Evolutionary conservation across 2,329 filamentous ascomycete genomes (phyloP), one percentile per base, ranked within the genome.

Genomic region (Xenoacremonium recifei): DNA sequence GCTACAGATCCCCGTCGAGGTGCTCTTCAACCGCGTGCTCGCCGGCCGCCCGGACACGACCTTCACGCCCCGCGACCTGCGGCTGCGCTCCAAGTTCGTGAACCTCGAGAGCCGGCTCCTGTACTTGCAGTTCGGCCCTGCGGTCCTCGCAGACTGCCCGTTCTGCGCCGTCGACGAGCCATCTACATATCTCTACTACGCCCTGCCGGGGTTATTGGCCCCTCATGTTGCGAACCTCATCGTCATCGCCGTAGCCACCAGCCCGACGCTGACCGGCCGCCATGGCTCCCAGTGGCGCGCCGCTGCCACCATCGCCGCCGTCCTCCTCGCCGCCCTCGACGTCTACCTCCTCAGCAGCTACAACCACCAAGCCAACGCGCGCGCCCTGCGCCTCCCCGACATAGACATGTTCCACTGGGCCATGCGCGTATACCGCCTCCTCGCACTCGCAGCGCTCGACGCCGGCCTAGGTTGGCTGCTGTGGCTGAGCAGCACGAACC

Each of bases 141-240:
- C 79, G 23, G 80, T 84, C 7, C 64, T 97, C 27, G 73, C 83
- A 17, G 73, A 81, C 44, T 97, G 91, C 64, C 77, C 80, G n/a
- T 96, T 95, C 70, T 96, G 91, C 76, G 74, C 70, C 37, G 68
- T 80, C n/a, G 83, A 87, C 44, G 81, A 87, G 35, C 76, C 81
- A 5, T 72, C 70, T 27, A 80, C 78, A 31, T 96, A 90, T 70
- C 76, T 95, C 36, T 78, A 87, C 62, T 97, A 95, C 67, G 84
- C 87, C 12, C 67, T 95, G 0, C 87, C 92, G 0, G 73, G 80
- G 19, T 69, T 95, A 6, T 57, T 91, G 2, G 72, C 80, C 12
- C 85, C 88, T n/a, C 92, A 99, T 66, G 70, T 97, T 7, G 60
- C 83, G 35, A 93, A 96, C 67, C 75, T 96, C 37, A 66, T 80